Base-by-base conservation (phyloP, 768 basidiomycete genomes). In the Lepiota brunneoincarnata region DNA sequence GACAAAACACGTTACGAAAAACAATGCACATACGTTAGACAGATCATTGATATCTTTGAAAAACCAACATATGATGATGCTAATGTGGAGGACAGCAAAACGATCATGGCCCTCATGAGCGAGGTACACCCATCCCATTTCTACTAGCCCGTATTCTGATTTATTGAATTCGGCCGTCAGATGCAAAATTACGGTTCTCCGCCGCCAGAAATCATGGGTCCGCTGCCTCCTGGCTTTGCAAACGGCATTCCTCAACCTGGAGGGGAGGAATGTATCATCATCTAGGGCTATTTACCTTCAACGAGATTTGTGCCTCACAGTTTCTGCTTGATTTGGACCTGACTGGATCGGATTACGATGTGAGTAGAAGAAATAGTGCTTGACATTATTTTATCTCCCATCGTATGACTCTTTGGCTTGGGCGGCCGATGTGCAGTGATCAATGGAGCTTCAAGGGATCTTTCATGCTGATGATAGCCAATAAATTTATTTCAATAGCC, bases 141-240 rank as follows among this genome's bases (percentile, higher is more conserved):
- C 26, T 15, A 49, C 38, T n/a, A n/a, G n/a, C n/a, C n/a, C n/a
- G n/a, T n/a, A n/a, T n/a, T n/a, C n/a, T n/a, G n/a, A n/a, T n/a
- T n/a, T n/a, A 18, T 17, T 37, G 6, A 11, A 7, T 41, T 20
- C 2, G 12, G 4, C 21, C n/a, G 18, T 18, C 57, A 91, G 89
- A 84, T 94, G 78, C 91, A 94, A 76, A 72, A 75, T 2, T 77
- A 83, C 51, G 91, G 92, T 5, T 79, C 86, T 3, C 92, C 91
- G 0, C 92, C 92, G 2, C 63, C 80, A 17, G 89, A 91, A 61
- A 78, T 93, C 46, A 92, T 93, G 88, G 92, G 91, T 1, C 80
- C 84, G 0, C 73, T 93, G 44, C 92, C 92, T 0, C 79, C 88
- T 2, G 89, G 87, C 2, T 56, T 68, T 23, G 69, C 67, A 2